A percentile compares a stretch with the other conserved stretches of the same genome.
Evolutionary conservation across 768 basidiomycete species (phyloP).

Genomic region (Lentinula boryana): DNA sequence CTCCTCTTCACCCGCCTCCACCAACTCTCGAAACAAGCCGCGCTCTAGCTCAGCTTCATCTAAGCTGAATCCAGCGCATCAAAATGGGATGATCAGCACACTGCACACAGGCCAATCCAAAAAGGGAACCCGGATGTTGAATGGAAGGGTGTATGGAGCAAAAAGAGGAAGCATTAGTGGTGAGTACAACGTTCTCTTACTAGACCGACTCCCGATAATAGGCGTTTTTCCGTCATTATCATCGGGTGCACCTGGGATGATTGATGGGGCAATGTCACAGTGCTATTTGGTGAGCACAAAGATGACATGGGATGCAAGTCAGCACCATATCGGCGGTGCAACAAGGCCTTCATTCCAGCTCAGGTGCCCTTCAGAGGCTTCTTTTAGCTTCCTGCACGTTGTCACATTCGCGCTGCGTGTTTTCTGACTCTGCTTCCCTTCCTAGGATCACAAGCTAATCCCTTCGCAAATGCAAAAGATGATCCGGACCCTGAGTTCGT

Average conservation of each 20-base stretch:
- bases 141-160: slow-evolving; percentile 78
- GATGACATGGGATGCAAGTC: background rate
- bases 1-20: background rate
- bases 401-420: background rate
- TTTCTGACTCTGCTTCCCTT: slow-evolving; percentile 7
- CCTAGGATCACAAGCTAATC: slow-evolving; percentile 34
- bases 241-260: background rate
- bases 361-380: background rate
- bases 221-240: background rate
- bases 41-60: background rate
- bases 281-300: background rate
- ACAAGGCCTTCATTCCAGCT: background rate
- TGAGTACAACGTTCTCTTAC: slow-evolving; percentile 7
- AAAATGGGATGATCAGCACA: slow-evolving; percentile 9
- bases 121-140: slow-evolving; percentile 65
- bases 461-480: slow-evolving; percentile 57
- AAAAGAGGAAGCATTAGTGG: slow-evolving; percentile 16
- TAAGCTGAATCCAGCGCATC: background rate
- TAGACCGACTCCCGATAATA: background rate
- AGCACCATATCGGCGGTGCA: background rate
- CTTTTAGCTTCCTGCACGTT: background rate
- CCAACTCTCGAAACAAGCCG: background rate
- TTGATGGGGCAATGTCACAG: background rate
- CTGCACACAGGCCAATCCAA: slow-evolving; percentile 12
- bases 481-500: slow-evolving; percentile 76